Evolutionary conservation across 2,329 filamentous ascomycete species (phyloP).

Genomic region (Pseudofabraea citricarpa): DNA sequence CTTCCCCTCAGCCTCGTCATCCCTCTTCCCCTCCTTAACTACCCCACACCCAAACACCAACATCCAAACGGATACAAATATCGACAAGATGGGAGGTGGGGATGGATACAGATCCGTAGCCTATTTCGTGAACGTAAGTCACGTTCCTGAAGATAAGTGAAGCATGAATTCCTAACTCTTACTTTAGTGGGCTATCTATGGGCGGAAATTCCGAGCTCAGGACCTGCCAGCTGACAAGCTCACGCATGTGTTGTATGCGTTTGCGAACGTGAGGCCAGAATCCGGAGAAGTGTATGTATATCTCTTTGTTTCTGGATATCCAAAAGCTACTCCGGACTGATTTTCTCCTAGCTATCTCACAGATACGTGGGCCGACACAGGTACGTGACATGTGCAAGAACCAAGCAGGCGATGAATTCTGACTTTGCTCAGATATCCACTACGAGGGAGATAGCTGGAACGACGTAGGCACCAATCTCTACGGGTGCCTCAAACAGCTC

Average conservation of each 20-base stretch:
- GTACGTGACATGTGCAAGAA: slow-evolving; percentile 59
- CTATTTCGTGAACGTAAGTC: slow-evolving; percentile 67
- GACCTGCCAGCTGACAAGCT: slow-evolving; percentile 76
- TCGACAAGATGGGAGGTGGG: slow-evolving; percentile 21
- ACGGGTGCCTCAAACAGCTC: slow-evolving; percentile 85
- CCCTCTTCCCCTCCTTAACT: slow-evolving; percentile 4
- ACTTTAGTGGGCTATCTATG: slow-evolving; percentile 69
- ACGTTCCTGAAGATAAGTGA: too few relatives aligned
- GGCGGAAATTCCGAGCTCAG: slow-evolving; percentile 77
- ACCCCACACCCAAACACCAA: neutral
- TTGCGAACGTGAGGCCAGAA: slow-evolving; percentile 78
- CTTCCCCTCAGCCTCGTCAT: slow-evolving; percentile 6
- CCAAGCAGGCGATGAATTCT: too few relatives aligned
- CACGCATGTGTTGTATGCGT: slow-evolving; percentile 86
- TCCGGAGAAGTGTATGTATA: slow-evolving; percentile 66
- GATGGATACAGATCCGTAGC: slow-evolving; percentile 60
- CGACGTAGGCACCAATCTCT: slow-evolving; percentile 72
- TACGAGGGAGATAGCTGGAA: slow-evolving; percentile 67
- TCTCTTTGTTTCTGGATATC: slow-evolving; percentile 5
- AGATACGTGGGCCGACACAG: slow-evolving; percentile 61
- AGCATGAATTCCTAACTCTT: too few relatives aligned
- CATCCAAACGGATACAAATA: too few relatives aligned
- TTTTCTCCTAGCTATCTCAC: slow-evolving; percentile 39
- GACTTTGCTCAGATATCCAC: slow-evolving; percentile 32
- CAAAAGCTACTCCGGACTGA: neutral